Percentiles rank a stretch among this genome's conserved stretches.
phyloP scores from a whole-genome alignment of 805 yeast species.

The Zygoascus flipseniorum region DNA sequence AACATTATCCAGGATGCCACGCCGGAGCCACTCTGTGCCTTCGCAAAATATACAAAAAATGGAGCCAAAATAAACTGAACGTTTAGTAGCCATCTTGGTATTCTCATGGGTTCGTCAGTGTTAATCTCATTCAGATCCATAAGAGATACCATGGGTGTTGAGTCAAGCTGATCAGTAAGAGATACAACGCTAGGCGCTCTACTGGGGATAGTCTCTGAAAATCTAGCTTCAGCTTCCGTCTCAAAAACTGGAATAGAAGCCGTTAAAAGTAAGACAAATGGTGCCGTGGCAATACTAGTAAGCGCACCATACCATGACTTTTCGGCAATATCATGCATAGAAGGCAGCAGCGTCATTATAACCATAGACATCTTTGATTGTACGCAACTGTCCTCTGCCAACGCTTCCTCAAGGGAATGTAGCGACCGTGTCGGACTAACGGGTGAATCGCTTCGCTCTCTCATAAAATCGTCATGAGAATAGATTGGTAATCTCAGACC shows the following conservation, averaged over 20 bases:
- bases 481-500: background rate
- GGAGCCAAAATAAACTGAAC: background rate
- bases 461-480: background rate
- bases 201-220: too few species aligned
- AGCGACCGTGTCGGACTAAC: background rate
- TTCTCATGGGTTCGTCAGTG: background rate
- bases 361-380: background rate
- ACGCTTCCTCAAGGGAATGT: background rate
- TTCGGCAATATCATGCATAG: conserved; percentile 18
- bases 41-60: background rate
- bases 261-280: conserved; percentile 26
- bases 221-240: conserved; percentile 4
- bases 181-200: background rate
- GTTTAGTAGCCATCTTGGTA: background rate
- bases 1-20: background rate
- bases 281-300: conserved; percentile 24
- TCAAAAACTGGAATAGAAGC: conserved; percentile 27
- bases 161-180: background rate
- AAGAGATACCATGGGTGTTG: background rate
- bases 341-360: conserved; percentile 23
- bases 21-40: background rate
- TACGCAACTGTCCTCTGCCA: background rate
- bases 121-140: background rate
- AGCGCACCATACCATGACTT: conserved; percentile 21
- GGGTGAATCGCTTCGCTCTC: background rate